Evolutionary conservation across 2,329 filamentous ascomycete genomes (phyloP).

Genomic region (Aspergillus hortae): DNA sequence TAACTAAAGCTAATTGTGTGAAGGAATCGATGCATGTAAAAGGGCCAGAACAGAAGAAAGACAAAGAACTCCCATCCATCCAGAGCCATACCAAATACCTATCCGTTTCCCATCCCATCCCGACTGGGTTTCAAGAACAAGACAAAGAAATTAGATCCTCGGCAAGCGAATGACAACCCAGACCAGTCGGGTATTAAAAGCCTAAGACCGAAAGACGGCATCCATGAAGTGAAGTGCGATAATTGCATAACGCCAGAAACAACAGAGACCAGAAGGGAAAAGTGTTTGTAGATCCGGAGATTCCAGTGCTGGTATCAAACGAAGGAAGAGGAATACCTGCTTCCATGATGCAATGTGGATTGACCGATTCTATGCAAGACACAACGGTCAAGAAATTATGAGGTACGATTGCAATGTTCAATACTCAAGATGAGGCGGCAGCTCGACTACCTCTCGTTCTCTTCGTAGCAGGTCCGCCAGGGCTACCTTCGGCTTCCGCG

Average conservation of each 20-base stretch:
- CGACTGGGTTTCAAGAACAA: neutral
- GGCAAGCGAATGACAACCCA: slow-evolving; percentile 8
- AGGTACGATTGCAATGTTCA: too few relatives aligned
- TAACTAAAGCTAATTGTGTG: slow-evolving; percentile 8
- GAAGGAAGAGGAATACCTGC: neutral
- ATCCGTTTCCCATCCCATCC: slow-evolving; percentile 11
- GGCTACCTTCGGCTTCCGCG: slow-evolving; percentile 24
- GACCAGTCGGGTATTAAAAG: slow-evolving; percentile 10
- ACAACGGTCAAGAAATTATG: too few relatives aligned
- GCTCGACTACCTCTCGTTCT: slow-evolving; percentile 24
- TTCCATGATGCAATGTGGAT: neutral
- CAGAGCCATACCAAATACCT: slow-evolving; percentile 8
- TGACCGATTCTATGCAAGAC: neutral
- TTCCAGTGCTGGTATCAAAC: slow-evolving; percentile 7
- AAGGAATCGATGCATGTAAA: slow-evolving; percentile 1
- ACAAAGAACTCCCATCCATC: neutral
- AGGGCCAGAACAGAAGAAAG: slow-evolving; percentile 6
- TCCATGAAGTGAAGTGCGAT: slow-evolving; percentile 5
- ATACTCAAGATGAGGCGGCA: slow-evolving; percentile 6
- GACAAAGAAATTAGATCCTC: slow-evolving; percentile 6
- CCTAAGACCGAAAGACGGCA: slow-evolving; percentile 3
- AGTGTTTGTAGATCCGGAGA: neutral
- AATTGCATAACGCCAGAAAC: neutral
- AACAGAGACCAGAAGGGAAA: neutral
- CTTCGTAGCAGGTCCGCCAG: slow-evolving; percentile 26